Percentiles rank a stretch among this genome's conserved stretches.
Conservation (phyloP, 495 filamentous ascomycete genomes). For the Podospora appendiculata region DNA sequence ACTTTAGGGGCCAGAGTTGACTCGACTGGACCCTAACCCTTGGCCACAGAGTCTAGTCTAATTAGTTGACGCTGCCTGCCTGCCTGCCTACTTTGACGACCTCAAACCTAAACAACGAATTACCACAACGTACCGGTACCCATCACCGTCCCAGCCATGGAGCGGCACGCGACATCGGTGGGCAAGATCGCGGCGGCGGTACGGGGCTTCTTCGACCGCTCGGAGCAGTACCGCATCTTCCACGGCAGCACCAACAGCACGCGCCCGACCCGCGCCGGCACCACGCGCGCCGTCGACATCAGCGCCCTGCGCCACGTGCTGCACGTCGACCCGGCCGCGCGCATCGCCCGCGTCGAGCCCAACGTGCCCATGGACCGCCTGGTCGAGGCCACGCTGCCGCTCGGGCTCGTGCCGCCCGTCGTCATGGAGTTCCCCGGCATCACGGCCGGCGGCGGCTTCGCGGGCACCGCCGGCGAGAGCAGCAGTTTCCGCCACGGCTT, state of each 20-base stretch:
- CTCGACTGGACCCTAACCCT: too few relatives aligned
- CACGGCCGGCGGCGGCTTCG: conserved; percentile 57
- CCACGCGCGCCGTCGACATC: conserved; percentile 32
- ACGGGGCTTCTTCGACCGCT: conserved; percentile 45
- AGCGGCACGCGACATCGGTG: conserved; percentile 15
- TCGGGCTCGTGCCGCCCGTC: conserved; percentile 48
- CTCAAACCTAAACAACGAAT: too few relatives aligned
- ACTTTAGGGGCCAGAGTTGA: too few relatives aligned
- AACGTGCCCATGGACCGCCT: conserved; percentile 58
- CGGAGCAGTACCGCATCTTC: conserved; percentile 63
- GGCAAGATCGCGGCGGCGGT: conserved; percentile 33
- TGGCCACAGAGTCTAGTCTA: too few relatives aligned
- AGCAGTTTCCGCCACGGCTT: conserved; percentile 51
- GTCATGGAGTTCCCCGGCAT: conserved; percentile 62
- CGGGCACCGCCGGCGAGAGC: conserved; percentile 54
- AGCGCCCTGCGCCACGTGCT: conserved; percentile 28
- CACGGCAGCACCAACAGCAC: conserved; percentile 75
- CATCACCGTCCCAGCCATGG: conserved; percentile 18
- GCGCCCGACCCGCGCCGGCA: conserved; percentile 37
- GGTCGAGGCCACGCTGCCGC: conserved; percentile 40
- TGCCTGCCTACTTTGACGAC: too few relatives aligned
- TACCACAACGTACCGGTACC: too few relatives aligned
- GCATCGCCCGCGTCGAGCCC: conserved; percentile 51
- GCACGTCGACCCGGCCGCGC: conserved; percentile 27
- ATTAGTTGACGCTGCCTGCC: too few relatives aligned